Conservation (phyloP, 2,329 filamentous ascomycete species). For the Xylaria sp. region DNA sequence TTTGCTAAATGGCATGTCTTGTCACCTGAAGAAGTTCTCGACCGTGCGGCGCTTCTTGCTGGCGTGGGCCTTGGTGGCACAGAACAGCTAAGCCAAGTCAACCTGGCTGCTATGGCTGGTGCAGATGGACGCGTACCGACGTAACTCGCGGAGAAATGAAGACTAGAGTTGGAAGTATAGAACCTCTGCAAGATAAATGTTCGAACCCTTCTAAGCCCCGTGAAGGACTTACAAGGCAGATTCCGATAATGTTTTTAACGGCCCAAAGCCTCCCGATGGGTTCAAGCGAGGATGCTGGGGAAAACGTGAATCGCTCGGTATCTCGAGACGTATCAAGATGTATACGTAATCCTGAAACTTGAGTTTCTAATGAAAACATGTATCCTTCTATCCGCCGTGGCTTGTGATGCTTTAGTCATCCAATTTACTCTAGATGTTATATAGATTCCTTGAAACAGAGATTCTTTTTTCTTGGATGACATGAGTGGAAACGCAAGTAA, state of each 20-base stretch:
- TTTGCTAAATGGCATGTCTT: conserved; percentile 89
- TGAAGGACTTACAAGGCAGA: not conserved
- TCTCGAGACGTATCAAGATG: not conserved
- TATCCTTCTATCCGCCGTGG: not conserved
- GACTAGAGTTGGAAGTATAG: not conserved
- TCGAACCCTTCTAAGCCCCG: not conserved
- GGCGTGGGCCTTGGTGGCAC: conserved; percentile 56
- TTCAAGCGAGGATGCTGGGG: not conserved
- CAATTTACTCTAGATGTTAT: not conserved
- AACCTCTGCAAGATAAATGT: conserved; percentile 1
- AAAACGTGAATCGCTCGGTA: not conserved
- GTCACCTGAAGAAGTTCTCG: conserved; percentile 88
- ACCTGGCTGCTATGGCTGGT: conserved; percentile 64
- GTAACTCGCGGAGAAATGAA: not conserved
- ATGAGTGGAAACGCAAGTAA: no score
- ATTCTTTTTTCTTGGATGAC: no score
- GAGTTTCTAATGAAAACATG: not conserved
- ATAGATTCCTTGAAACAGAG: no score
- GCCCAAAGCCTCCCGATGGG: not conserved
- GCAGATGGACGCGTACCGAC: conserved; percentile 64
- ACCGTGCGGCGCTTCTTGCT: conserved; percentile 68
- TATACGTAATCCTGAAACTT: not conserved
- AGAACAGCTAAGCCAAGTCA: conserved; percentile 62
- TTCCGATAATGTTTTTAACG: not conserved
- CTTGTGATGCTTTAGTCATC: not conserved